Base-by-base conservation (phyloP, 2,329 filamentous ascomycete genomes). In the Verticillium klebahnii region DNA sequence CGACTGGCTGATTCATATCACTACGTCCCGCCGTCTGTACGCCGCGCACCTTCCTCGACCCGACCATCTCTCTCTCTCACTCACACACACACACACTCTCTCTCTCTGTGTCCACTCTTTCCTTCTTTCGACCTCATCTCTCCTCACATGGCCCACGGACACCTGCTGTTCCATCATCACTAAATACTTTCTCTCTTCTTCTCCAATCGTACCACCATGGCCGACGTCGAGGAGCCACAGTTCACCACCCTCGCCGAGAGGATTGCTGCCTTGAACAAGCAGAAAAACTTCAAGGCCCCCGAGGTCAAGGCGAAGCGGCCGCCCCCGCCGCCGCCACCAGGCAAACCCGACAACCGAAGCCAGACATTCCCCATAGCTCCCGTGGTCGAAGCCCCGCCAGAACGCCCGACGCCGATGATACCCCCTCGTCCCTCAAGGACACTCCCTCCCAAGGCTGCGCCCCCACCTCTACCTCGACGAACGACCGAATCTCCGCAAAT, bases 241-340 rank as follows among this genome's bases (percentile, higher is more conserved):
- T 88, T 86, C 72, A 86, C 77, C 62, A 82, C 82, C 8, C 78
- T 89, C 31, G 81, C 84, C 5, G 85, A 88, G 72, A 80, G 86
- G 59, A 89, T 89, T 65, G 85, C 86, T 11, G 86, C 86, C 34
- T 78, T 89, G 65, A 88, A 88, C 67, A 75, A 78, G 69, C 82
- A 88, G 72, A 84, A 85, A 73, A 84, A 83, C 76, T 85, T 88
- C 75, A 76, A 75, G 62, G 68, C 74, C 15, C 74, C 76, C 25
- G 72, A 73, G 31, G 59, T 68, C 4, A 67, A 68, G 17, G 66
- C 68, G 29, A 78, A 77, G 69, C 73, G 74, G 60, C 73, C 78
- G 29, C 75, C 78, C 31, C 81, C 80, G 3, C 79, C 82, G 64
- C 78, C 78, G 15, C 81, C 81, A 56, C 77, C 80, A 14, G 75